phyloP scores from a whole-genome alignment of 2,329 filamentous ascomycete species.

The Dactylonectria macrodidyma region DNA sequence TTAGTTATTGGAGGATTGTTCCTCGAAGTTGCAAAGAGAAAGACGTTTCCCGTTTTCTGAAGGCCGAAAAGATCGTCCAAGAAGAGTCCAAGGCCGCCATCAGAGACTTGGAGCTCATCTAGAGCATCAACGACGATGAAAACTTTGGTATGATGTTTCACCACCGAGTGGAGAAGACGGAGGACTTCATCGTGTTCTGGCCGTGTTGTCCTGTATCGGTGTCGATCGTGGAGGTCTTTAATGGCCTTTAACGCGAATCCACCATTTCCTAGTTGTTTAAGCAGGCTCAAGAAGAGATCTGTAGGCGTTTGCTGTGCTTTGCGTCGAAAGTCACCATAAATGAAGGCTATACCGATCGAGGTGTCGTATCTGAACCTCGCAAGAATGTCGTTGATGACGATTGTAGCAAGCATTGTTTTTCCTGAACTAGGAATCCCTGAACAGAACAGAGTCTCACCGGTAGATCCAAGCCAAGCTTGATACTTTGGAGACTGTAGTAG shows the following conservation, averaged over 20 bases:
- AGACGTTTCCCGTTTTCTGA: conserved; percentile 16
- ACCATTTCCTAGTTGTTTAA: conserved; percentile 49
- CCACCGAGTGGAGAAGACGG: too few species aligned
- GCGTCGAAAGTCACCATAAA: too few species aligned
- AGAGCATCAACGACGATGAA: conserved; percentile 47
- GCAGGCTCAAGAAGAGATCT: conserved; percentile 27
- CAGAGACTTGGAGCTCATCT: conserved; percentile 35
- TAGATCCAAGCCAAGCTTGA: neutral
- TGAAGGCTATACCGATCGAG: too few species aligned
- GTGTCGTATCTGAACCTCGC: too few species aligned
- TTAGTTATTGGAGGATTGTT: too few species aligned
- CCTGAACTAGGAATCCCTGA: conserved; percentile 40
- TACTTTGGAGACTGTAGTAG: neutral
- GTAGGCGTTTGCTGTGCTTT: too few species aligned
- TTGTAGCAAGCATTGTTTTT: neutral
- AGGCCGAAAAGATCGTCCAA: conserved; percentile 14
- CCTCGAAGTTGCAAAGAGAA: conserved; percentile 44
- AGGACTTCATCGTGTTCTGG: neutral
- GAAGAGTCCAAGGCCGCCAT: conserved; percentile 10
- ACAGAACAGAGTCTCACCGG: conserved; percentile 27
- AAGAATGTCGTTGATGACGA: neutral
- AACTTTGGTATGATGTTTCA: conserved; percentile 1
- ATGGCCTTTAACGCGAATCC: conserved; percentile 20
- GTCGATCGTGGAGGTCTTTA: neutral
- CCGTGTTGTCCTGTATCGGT: neutral